A percentile compares a stretch with the other conserved stretches of the same genome.
Conservation (phyloP, 176 grass and related monocot genomes). For the Aechmea fasciata region DNA sequence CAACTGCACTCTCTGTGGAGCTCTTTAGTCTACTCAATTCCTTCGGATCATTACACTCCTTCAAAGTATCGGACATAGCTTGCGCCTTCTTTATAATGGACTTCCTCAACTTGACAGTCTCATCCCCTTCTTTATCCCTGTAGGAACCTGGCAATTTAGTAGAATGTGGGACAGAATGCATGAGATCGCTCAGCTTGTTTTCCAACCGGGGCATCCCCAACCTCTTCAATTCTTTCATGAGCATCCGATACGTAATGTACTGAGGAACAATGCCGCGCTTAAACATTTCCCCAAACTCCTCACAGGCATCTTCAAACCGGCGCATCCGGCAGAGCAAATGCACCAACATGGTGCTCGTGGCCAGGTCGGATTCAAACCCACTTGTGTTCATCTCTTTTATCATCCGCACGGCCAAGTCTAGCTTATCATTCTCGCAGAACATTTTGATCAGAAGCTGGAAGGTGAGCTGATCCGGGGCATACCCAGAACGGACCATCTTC, state of each 20-base stretch:
- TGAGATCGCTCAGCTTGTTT: conserved; percentile 40
- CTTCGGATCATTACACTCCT: conserved; percentile 36
- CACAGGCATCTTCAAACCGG: conserved; percentile 44
- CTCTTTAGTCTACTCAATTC: conserved; percentile 25
- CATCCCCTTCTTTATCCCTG: conserved; percentile 41
- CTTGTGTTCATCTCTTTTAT: conserved; percentile 55
- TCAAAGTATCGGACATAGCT: conserved; percentile 52
- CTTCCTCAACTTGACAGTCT: conserved; percentile 34
- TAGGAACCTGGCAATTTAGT: conserved; percentile 67
- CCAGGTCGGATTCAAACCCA: conserved; percentile 59
- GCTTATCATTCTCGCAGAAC: conserved; percentile 47
- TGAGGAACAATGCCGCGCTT: conserved; percentile 60
- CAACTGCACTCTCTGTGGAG: conserved; percentile 41
- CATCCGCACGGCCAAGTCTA: conserved; percentile 50
- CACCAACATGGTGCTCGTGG: conserved; percentile 72
- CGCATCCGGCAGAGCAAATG: conserved; percentile 58
- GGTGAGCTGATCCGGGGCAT: conserved; percentile 39
- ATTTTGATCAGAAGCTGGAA: conserved; percentile 72
- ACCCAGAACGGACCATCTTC: conserved; percentile 68
- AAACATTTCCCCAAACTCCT: conserved; percentile 67
- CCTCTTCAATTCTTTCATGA: conserved; percentile 56
- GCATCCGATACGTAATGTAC: conserved; percentile 67
- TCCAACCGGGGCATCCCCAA: conserved; percentile 36
- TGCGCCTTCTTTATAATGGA: conserved; percentile 59
- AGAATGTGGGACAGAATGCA: conserved; percentile 60